phyloP scores from a whole-genome alignment of 106 monocot species.

The Dendrobium nobile region DNA sequence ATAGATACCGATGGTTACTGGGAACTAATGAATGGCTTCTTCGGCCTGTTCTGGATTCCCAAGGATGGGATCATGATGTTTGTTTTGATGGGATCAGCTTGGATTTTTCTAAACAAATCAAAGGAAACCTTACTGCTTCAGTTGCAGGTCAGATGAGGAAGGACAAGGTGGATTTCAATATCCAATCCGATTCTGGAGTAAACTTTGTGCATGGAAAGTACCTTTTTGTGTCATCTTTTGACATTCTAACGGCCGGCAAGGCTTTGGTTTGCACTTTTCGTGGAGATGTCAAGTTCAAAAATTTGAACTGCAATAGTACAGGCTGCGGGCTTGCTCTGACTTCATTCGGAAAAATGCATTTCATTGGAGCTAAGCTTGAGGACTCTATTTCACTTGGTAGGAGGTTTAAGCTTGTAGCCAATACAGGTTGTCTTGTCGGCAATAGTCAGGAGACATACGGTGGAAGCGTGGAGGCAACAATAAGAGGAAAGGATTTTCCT shows the following conservation, averaged over 20 bases:
- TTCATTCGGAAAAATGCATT: slow-evolving; percentile 37
- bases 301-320: slow-evolving; percentile 33
- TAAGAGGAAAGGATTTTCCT: slow-evolving; percentile 77
- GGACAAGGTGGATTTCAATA: slow-evolving; percentile 61
- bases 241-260: slow-evolving; percentile 59
- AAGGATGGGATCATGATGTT: slow-evolving; percentile 97
- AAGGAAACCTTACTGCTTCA: slow-evolving; percentile 33
- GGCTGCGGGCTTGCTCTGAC: slow-evolving; percentile 59
- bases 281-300: slow-evolving; percentile 40
- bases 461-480: slow-evolving; percentile 47
- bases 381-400: slow-evolving; percentile 57
- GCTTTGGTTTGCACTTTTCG: slow-evolving; percentile 51
- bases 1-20: slow-evolving; percentile 59
- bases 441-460: slow-evolving; percentile 52
- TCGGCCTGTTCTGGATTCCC: slow-evolving; percentile 79
- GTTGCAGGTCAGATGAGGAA: slow-evolving; percentile 68
- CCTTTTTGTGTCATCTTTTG: slow-evolving; percentile 26
- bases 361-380: slow-evolving; percentile 67
- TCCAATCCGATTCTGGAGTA: slow-evolving; percentile 49
- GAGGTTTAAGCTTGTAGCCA: slow-evolving; percentile 30
- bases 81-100: slow-evolving; percentile 76
- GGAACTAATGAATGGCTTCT: slow-evolving; percentile 37
- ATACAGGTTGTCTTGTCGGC: slow-evolving; percentile 46
- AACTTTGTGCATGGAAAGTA: slow-evolving; percentile 25
- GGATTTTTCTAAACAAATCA: slow-evolving; percentile 41